Percentiles rank a stretch among this genome's conserved stretches.
Evolutionary conservation across 1,284 basidiomycete species (phyloP).

Genomic region (Melampsora larici-populina): DNA sequence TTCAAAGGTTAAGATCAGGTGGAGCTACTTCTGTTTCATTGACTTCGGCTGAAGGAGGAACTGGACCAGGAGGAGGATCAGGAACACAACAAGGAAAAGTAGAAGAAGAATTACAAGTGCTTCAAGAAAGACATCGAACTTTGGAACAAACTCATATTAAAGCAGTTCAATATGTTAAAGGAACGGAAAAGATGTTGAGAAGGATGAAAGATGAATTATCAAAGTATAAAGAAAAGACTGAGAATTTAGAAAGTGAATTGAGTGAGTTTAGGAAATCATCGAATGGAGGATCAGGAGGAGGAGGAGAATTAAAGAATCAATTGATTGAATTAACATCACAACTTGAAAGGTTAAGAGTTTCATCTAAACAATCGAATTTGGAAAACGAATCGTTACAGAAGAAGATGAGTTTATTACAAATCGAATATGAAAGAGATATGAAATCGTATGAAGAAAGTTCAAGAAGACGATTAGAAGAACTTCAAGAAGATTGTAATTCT

Average conservation of each 20-base stretch:
- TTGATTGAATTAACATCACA: conserved; percentile 17
- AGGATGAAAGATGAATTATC: conserved; percentile 71
- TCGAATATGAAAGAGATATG: conserved; percentile 25
- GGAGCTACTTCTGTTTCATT: conserved; percentile 37
- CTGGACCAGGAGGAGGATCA: neutral
- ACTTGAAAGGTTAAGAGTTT: conserved; percentile 5
- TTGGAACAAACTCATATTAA: conserved; percentile 51
- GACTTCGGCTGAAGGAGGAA: conserved; percentile 13
- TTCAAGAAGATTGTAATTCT: neutral
- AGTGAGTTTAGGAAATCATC: conserved; percentile 22
- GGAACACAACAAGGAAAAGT: conserved; percentile 46
- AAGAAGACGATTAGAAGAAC: neutral
- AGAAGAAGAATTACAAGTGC: conserved; percentile 49
- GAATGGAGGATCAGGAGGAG: neutral
- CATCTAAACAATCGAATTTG: neutral
- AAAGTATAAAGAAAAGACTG: conserved; percentile 33
- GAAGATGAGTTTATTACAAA: too few relatives aligned
- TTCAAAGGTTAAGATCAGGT: conserved; percentile 46
- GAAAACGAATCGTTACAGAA: conserved; percentile 36
- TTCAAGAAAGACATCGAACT: conserved; percentile 48
- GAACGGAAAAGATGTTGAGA: conserved; percentile 97
- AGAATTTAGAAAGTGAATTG: conserved; percentile 17
- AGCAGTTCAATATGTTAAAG: conserved; percentile 56
- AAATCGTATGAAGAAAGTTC: neutral
- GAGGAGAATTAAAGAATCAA: conserved; percentile 7